phyloP scores from a whole-genome alignment of 2,329 filamentous ascomycete genomes.

The Didymella pinodella region DNA sequence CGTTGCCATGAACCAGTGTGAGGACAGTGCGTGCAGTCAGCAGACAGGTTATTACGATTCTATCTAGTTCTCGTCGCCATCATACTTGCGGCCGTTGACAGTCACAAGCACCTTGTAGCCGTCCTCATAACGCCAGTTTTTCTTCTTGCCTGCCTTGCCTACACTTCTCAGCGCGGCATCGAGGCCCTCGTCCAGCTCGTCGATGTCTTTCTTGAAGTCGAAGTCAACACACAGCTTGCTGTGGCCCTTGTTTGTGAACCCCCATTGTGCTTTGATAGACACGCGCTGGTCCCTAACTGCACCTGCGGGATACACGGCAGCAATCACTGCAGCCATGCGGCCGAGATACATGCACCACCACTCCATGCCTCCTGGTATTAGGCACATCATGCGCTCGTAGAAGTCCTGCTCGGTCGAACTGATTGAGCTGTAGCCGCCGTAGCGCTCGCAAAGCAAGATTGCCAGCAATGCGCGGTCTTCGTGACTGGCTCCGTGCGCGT shows the following conservation, averaged over 20 bases:
- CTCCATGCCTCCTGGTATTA: slow-evolving; percentile 62
- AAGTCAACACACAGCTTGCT: slow-evolving; percentile 44
- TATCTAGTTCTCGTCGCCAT: slow-evolving; percentile 22
- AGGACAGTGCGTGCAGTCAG: slow-evolving; percentile 11
- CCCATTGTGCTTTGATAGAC: slow-evolving; percentile 36
- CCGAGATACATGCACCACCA: slow-evolving; percentile 75
- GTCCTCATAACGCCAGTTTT: slow-evolving; percentile 46
- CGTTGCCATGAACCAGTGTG: slow-evolving; percentile 3
- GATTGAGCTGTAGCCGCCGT: slow-evolving; percentile 67
- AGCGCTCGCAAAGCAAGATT: slow-evolving; percentile 75
- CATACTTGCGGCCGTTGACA: slow-evolving; percentile 39
- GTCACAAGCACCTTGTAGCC: slow-evolving; percentile 43
- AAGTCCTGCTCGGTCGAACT: slow-evolving; percentile 65
- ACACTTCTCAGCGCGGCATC: slow-evolving; percentile 42
- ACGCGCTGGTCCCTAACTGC: slow-evolving; percentile 52
- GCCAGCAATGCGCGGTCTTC: slow-evolving; percentile 73
- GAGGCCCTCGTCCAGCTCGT: slow-evolving; percentile 46
- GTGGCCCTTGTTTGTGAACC: slow-evolving; percentile 37
- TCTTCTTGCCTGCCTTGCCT: slow-evolving; percentile 52
- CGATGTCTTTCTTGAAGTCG: slow-evolving; percentile 32
- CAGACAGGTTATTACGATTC: neutral
- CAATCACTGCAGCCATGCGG: slow-evolving; percentile 65
- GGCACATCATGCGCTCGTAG: slow-evolving; percentile 60
- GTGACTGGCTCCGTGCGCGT: slow-evolving; percentile 77
- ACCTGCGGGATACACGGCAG: slow-evolving; percentile 68